Conservation (phyloP, 2,329 filamentous ascomycete genomes). For the Exophiala phaeomuriformis region DNA sequence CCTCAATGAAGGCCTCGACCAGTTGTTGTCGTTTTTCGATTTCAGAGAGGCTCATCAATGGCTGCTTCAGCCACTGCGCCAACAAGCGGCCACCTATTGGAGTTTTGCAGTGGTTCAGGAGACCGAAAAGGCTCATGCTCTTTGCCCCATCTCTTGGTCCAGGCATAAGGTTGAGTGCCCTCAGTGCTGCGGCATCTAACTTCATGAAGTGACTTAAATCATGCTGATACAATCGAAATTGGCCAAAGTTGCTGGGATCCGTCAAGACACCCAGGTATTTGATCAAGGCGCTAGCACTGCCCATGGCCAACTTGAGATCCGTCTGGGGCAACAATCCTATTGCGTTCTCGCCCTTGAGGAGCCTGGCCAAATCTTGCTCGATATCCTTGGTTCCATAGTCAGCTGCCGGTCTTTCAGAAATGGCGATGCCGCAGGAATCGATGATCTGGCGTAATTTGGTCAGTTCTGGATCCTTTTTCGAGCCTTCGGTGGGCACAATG, state of each 20-base stretch:
- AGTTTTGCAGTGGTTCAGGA: conserved; percentile 97
- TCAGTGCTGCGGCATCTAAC: conserved; percentile 85
- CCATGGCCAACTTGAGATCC: conserved; percentile 92
- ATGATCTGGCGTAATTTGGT: conserved; percentile 81
- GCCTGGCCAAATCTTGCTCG: conserved; percentile 81
- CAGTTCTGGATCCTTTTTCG: conserved; percentile 80
- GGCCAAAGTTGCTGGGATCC: conserved; percentile 89
- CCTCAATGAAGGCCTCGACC: conserved; percentile 87
- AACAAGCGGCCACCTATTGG: conserved; percentile 82
- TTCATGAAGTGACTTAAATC: conserved; percentile 98
- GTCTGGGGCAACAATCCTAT: conserved; percentile 75
- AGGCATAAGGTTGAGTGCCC: conserved; percentile 94
- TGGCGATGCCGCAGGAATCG: conserved; percentile 82
- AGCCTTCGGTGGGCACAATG: conserved; percentile 69
- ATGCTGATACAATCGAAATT: conserved; percentile 95
- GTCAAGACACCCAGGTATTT: conserved; percentile 88
- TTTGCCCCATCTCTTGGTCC: conserved; percentile 91
- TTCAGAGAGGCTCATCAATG: conserved; percentile 80
- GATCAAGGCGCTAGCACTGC: conserved; percentile 84
- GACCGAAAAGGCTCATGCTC: conserved; percentile 89
- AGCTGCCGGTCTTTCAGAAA: conserved; percentile 66
- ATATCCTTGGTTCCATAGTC: conserved; percentile 90
- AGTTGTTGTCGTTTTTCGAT: conserved; percentile 89
- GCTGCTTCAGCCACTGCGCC: conserved; percentile 96
- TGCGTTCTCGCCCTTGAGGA: conserved; percentile 79